Percentiles rank a stretch among this genome's conserved stretches.
phyloP scores from a whole-genome alignment of 2,329 filamentous ascomycete species.

The Trichocomaceae sp. region DNA sequence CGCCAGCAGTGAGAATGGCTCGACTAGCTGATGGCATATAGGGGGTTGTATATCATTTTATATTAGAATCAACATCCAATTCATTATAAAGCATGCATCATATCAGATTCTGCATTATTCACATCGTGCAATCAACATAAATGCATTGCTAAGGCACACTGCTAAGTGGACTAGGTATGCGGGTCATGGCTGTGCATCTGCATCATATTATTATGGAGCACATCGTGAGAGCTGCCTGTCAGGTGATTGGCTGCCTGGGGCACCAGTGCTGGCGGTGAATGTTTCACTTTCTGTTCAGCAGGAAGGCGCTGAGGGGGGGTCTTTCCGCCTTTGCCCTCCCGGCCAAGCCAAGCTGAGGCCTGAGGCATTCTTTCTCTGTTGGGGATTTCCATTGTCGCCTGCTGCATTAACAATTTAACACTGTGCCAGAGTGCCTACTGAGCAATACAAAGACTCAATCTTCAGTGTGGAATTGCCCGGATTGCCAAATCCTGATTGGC shows the following conservation, averaged over 20 bases:
- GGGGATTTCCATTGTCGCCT: not conserved
- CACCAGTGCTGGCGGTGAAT: slow-evolving; percentile 1
- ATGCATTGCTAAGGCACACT: no score
- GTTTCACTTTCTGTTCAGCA: not conserved
- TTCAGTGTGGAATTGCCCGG: no score
- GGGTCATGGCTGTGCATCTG: slow-evolving; percentile 5
- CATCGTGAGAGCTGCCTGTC: not conserved
- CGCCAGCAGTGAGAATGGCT: not conserved
- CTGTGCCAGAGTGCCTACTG: no score
- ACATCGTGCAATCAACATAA: no score
- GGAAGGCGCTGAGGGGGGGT: not conserved
- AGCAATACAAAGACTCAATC: no score
- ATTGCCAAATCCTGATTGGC: not conserved
- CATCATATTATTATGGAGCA: not conserved
- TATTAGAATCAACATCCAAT: not conserved
- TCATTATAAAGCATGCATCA: not conserved
- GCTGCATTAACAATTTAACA: not conserved
- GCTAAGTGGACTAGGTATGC: not conserved
- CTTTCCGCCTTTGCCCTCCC: not conserved
- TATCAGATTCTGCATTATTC: no score
- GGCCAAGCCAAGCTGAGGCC: not conserved
- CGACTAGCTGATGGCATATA: not conserved
- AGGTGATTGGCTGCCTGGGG: not conserved
- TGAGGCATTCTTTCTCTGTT: not conserved
- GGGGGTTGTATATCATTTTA: not conserved